Conservation (phyloP, 1,284 basidiomycete species). For the Puccinia polysora region DNA sequence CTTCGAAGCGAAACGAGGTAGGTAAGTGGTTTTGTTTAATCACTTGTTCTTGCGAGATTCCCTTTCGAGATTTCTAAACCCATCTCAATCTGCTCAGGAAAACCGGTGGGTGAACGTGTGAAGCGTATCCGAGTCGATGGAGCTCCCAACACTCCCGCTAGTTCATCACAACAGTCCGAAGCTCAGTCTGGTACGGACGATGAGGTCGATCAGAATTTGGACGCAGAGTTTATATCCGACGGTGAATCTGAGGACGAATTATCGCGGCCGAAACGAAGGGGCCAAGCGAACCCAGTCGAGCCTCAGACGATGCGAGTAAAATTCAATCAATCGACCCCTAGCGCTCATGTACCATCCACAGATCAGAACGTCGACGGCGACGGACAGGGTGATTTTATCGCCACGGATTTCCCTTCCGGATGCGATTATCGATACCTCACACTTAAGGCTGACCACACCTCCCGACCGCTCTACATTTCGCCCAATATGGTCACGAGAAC, state of each 20-base stretch:
- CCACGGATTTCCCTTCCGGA: slow-evolving; percentile 37
- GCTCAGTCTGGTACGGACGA: slow-evolving; percentile 6
- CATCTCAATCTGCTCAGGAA: neutral
- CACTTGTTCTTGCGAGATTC: neutral
- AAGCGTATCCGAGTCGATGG: slow-evolving; percentile 3
- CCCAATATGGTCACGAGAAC: slow-evolving; percentile 73
- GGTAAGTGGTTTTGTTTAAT: neutral
- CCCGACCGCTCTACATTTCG: slow-evolving; percentile 88
- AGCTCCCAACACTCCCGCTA: neutral
- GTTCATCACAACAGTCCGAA: neutral
- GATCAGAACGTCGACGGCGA: neutral
- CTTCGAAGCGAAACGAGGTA: neutral
- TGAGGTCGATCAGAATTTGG: slow-evolving; percentile 36
- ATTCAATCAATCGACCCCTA: slow-evolving; percentile 12
- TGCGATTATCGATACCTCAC: slow-evolving; percentile 74
- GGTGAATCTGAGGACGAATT: slow-evolving; percentile 39
- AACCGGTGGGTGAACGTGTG: neutral
- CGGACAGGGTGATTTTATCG: slow-evolving; percentile 15
- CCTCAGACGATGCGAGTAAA: slow-evolving; percentile 29
- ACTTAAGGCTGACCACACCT: slow-evolving; percentile 80
- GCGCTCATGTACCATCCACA: neutral
- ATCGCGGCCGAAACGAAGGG: neutral
- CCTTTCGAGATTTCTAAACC: neutral
- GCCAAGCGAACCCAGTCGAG: slow-evolving; percentile 17
- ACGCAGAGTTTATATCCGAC: slow-evolving; percentile 37